Percentiles rank a stretch among this genome's conserved stretches.
Conservation (phyloP, 208 protist species). For the Leptomonas pyrrhocoris region DNA sequence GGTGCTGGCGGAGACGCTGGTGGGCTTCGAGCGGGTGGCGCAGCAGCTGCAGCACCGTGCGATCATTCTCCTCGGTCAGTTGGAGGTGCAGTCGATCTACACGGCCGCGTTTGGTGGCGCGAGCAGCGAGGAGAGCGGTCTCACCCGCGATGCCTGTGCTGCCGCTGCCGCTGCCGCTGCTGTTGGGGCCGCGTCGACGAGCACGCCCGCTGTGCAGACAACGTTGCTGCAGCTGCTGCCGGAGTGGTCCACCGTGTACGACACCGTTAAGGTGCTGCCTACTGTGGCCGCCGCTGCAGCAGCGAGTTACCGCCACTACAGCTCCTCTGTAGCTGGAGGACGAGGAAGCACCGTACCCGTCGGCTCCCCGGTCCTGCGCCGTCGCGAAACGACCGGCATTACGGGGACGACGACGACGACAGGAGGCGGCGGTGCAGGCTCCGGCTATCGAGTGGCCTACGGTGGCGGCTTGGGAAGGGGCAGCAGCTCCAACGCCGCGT, state of each 20-base stretch:
- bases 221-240: constrained; percentile 40
- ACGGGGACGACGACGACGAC: neutral
- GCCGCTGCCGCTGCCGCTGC: neutral
- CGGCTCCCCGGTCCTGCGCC: constrained; percentile 3
- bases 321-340: neutral
- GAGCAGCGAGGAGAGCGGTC: constrained; percentile 3
- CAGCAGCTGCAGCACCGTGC: constrained; percentile 51
- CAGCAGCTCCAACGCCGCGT: constrained; percentile 26
- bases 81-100: constrained; percentile 38
- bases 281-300: constrained; percentile 18
- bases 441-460: constrained; percentile 7
- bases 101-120: constrained; percentile 30
- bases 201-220: constrained; percentile 22
- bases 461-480: constrained; percentile 13
- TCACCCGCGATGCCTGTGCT: neutral
- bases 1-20: constrained; percentile 17
- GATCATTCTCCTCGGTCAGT: constrained; percentile 63
- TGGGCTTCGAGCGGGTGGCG: constrained; percentile 23
- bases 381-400: constrained; percentile 9
- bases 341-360: neutral
- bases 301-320: neutral
- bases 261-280: constrained; percentile 37
- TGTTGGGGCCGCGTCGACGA: neutral
- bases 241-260: constrained; percentile 49
- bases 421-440: constrained; percentile 14